These are phyloP conservation scores for Anthracocystis panici-leucophaei DNA, from an alignment of 1,284 basidiomycete genomes.

Conservation along the genomic window DNA sequence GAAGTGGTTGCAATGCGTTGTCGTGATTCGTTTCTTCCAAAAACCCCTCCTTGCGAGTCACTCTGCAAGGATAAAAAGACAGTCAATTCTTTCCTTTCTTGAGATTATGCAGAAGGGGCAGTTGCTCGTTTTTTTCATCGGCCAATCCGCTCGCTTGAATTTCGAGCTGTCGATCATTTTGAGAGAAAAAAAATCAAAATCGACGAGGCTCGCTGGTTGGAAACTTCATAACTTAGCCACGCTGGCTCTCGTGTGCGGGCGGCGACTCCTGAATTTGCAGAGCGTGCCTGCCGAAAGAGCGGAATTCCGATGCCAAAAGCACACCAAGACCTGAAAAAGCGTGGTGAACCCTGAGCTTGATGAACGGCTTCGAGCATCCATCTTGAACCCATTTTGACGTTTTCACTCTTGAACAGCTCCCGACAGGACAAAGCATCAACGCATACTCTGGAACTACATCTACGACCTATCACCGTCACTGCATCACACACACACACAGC, in stretches of 20 bases:
- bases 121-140: conserved; percentile 25
- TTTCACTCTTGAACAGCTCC: neutral
- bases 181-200: neutral
- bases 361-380: neutral
- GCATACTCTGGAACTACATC: neutral
- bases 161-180: neutral
- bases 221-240: neutral
- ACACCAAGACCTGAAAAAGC: conserved; percentile 5
- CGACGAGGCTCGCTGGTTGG: conserved; percentile 14
- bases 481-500: neutral
- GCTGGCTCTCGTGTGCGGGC: neutral
- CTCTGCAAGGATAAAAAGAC: conserved; percentile 2
- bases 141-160: conserved; percentile 25
- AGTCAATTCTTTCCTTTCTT: conserved; percentile 25
- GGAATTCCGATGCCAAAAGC: conserved; percentile 32
- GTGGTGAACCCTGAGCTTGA: conserved; percentile 21
- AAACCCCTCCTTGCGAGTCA: conserved; percentile 26
- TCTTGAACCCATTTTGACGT: neutral
- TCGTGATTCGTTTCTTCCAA: conserved; percentile 2
- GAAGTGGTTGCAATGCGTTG: conserved; percentile 16
- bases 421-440: neutral
- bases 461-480: neutral
- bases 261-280: neutral
- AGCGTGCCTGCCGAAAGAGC: conserved; percentile 7
- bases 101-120: conserved; percentile 10